These are phyloP conservation scores for Metarhizium rileyi DNA, from an alignment of 2,329 filamentous ascomycete species.

Conservation along the genomic window DNA sequence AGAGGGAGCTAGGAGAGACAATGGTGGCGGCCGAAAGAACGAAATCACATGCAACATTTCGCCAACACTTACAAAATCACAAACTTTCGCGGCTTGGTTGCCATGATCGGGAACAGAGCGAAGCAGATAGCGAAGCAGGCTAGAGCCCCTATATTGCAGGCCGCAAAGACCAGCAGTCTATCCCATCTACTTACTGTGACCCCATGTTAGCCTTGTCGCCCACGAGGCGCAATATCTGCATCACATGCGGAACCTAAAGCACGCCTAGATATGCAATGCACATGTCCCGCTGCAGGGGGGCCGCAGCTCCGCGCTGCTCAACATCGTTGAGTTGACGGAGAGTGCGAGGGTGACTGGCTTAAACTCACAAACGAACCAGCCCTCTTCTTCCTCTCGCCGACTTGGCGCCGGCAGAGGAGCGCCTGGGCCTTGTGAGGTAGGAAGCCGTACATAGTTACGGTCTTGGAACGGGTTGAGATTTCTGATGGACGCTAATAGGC, in stretches of 20 bases:
- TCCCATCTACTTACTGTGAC: slow-evolving; percentile 90
- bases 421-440: slow-evolving; percentile 71
- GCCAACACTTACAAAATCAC: slow-evolving; percentile 90
- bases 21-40: slow-evolving; percentile 6
- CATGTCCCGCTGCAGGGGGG: slow-evolving; percentile 37
- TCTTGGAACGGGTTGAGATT: slow-evolving; percentile 81
- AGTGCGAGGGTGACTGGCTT: not conserved
- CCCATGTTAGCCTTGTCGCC: slow-evolving; percentile 25
- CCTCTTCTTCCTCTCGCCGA: slow-evolving; percentile 88
- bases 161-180: slow-evolving; percentile 81
- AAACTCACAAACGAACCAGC: slow-evolving; percentile 86
- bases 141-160: slow-evolving; percentile 79
- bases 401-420: slow-evolving; percentile 77
- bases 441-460: slow-evolving; percentile 81
- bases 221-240: slow-evolving; percentile 32
- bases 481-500: slow-evolving; percentile 71
- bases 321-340: slow-evolving; percentile 9
- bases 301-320: slow-evolving; percentile 16
- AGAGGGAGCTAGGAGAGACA: slow-evolving; percentile 2
- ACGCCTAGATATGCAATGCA: slow-evolving; percentile 28
- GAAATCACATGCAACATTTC: slow-evolving; percentile 9
- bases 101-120: slow-evolving; percentile 74
- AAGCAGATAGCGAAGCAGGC: slow-evolving; percentile 93
- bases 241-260: slow-evolving; percentile 31
- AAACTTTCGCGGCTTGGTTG: slow-evolving; percentile 82